Conservation (phyloP, 192 early-diverging fungal species). For the Jimgerdemannia flammicorona region DNA sequence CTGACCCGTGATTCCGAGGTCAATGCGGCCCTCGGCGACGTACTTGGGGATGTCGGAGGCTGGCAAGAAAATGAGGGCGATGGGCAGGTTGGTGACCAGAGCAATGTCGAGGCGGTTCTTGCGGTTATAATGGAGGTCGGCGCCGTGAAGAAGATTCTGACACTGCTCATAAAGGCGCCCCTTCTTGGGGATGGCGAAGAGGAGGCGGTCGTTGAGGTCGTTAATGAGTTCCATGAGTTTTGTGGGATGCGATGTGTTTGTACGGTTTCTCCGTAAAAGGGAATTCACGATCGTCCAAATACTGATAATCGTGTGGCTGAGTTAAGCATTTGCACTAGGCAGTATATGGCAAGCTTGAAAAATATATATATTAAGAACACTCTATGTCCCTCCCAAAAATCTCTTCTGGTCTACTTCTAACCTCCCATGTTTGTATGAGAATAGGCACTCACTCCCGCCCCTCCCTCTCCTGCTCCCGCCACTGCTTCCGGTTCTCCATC, state of each 20-base stretch:
- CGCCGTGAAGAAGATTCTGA: constrained; percentile 74
- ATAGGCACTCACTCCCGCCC: background rate
- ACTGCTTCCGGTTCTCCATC: constrained; percentile 51
- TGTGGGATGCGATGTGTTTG: too few relatives aligned
- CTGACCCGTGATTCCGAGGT: constrained; percentile 95
- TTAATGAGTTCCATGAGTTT: constrained; percentile 52
- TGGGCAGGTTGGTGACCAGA: constrained; percentile 86
- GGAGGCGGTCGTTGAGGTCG: constrained; percentile 65
- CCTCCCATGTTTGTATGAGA: too few relatives aligned
- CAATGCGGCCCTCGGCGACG: constrained; percentile 93
- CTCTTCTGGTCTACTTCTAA: too few relatives aligned
- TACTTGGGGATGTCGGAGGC: constrained; percentile 96
- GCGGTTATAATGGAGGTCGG: constrained; percentile 95
- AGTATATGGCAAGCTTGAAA: too few relatives aligned
- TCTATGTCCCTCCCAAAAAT: too few relatives aligned
- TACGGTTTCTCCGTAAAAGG: too few relatives aligned
- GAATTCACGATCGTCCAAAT: too few relatives aligned
- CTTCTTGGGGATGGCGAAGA: constrained; percentile 99
- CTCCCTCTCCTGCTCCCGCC: background rate
- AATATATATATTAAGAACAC: too few relatives aligned
- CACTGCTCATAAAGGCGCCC: constrained; percentile 93
- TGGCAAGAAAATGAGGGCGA: constrained; percentile 93
- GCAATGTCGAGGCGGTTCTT: constrained; percentile 97
- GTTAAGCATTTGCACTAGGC: too few relatives aligned
- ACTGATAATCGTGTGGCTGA: too few relatives aligned